These are phyloP conservation scores for Phialophora tarda DNA, from an alignment of 2,329 filamentous ascomycete genomes.

Conservation along the genomic window DNA sequence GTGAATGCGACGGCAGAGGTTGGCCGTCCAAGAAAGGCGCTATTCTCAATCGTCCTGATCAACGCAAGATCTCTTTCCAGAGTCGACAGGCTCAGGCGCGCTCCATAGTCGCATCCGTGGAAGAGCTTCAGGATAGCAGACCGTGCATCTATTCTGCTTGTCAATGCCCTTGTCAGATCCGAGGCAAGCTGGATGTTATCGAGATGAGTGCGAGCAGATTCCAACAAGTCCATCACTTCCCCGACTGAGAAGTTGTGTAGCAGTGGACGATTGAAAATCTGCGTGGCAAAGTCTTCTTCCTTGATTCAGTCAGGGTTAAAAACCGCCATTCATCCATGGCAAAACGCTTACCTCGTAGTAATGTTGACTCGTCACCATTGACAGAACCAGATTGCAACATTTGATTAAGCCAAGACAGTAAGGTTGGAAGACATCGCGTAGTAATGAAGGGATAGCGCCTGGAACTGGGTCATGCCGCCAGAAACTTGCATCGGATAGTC, in stretches of 20 bases:
- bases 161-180: conserved; percentile 61
- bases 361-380: conserved; percentile 78
- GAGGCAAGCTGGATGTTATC: conserved; percentile 46
- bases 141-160: conserved; percentile 67
- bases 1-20: conserved; percentile 79
- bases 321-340: neutral
- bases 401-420: conserved; percentile 89
- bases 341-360: conserved; percentile 76
- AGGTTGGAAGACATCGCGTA: conserved; percentile 69
- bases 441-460: conserved; percentile 53
- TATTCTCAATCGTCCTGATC: conserved; percentile 63
- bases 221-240: conserved; percentile 62
- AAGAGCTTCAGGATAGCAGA: conserved; percentile 50
- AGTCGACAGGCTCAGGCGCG: neutral
- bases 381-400: conserved; percentile 77
- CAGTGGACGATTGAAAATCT: conserved; percentile 82
- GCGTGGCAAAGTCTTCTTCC: conserved; percentile 96
- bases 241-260: conserved; percentile 67
- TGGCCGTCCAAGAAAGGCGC: conserved; percentile 65
- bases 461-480: conserved; percentile 42
- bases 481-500: conserved; percentile 70
- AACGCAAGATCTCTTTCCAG: conserved; percentile 30
- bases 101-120: conserved; percentile 14
- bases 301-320: conserved; percentile 45
- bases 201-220: conserved; percentile 62